Base-by-base conservation (phyloP, 2,329 filamentous ascomycete species). In the Rutstroemia sp. region DNA sequence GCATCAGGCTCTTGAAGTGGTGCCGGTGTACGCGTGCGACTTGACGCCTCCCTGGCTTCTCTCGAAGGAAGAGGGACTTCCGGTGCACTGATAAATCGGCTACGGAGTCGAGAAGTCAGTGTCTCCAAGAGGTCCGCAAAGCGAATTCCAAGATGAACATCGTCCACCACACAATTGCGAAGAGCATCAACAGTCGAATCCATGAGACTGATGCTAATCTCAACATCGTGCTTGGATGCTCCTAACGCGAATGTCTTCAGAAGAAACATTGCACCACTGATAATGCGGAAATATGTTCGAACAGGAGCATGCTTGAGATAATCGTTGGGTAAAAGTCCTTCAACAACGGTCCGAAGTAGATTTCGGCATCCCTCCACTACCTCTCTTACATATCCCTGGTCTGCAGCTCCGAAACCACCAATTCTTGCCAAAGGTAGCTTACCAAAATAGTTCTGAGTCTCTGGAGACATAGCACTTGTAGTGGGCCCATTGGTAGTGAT, bases 121-220 rank as follows among this genome's bases (percentile, higher is more conserved):
- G 86, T 88, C 65, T 91, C 85, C n/a, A 92, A 80, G 48, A 92
- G 79, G 65, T 92, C 88, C 17, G 89, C 88, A 64, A 94, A 94
- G 7, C 88, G 82, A 58, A 88, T 90, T n/a, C 87, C 88, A 4
- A 94, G 78, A 68, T 94, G 89, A 7, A 92, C 88, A 63, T 94
- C 89, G 66, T 94, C 89, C 4, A 92, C 88, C 6, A 92, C 87
- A 60, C 87, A 91, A 63, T 83, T 87, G 17, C 87, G 81, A 38
- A 94, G 77, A 1, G 87, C 88, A 61, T 85, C 78, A 0, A 92
- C 87, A 0, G 87, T 88, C 30, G 80, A 76, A 65, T 91, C 87
- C 76, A 94, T 87, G 27, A 94, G 76, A 6, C 79, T 79, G 30
- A 94, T 86, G 60, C 86, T 89, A 48, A 87, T 78, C 65, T 86